Percentiles rank a stretch among this genome's conserved stretches.
Evolutionary conservation across 208 protist species (phyloP).

Genomic region (Trypanosoma scelopori): DNA sequence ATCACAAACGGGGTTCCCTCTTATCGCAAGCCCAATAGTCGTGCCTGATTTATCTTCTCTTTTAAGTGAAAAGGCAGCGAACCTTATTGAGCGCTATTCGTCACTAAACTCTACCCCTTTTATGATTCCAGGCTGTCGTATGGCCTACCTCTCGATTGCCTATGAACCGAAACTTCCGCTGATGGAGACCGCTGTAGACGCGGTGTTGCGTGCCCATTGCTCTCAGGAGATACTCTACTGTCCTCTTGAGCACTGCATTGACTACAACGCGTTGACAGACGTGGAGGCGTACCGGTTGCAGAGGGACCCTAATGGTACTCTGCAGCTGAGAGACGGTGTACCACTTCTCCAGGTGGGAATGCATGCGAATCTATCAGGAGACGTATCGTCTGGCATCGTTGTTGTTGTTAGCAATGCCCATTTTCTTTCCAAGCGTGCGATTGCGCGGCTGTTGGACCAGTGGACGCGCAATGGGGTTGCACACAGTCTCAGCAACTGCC

Average conservation of each 20-base stretch:
- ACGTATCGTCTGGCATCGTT: constrained; percentile 6
- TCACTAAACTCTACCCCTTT: constrained; percentile 9
- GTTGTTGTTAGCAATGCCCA: constrained; percentile 65
- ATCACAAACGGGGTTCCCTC: background rate
- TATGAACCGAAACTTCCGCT: constrained; percentile 20
- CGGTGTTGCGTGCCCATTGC: background rate
- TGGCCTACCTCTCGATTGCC: constrained; percentile 28
- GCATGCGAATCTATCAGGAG: background rate
- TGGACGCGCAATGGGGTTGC: constrained; percentile 70
- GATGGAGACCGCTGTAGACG: constrained; percentile 14
- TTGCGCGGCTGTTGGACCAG: constrained; percentile 63
- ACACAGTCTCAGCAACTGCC: background rate
- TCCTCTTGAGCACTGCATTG: constrained; percentile 53
- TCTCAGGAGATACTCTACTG: constrained; percentile 40
- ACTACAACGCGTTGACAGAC: constrained; percentile 53
- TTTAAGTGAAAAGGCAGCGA: background rate
- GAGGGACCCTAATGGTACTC: background rate
- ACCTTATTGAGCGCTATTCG: constrained; percentile 10
- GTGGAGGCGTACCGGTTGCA: constrained; percentile 36
- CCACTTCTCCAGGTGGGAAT: constrained; percentile 22
- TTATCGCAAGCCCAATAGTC: background rate
- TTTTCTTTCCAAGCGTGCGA: constrained; percentile 52
- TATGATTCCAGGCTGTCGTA: constrained; percentile 15
- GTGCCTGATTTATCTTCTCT: background rate
- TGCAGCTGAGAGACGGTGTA: background rate